Evolutionary conservation across 495 filamentous ascomycete species (phyloP).

Genomic region (Aspergillus coremiiformis): DNA sequence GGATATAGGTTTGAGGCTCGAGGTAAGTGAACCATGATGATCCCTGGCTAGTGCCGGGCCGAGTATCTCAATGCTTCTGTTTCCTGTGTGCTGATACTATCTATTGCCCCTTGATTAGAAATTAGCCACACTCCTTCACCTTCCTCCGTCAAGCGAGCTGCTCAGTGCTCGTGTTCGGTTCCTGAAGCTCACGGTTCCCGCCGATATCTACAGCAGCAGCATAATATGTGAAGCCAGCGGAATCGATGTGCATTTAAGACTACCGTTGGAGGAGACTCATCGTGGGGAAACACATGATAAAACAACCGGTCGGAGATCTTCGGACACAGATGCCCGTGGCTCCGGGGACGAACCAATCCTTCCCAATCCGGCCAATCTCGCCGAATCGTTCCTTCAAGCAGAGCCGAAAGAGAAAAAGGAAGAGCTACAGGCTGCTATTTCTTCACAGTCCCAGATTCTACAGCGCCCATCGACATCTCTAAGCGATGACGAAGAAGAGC

Average conservation of each 20-base stretch:
- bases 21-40: slow-evolving; percentile 44
- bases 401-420: slow-evolving; percentile 69
- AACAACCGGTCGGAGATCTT: neutral
- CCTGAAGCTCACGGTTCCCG: slow-evolving; percentile 69
- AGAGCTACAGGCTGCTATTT: slow-evolving; percentile 69
- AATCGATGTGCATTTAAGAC: slow-evolving; percentile 55
- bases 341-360: slow-evolving; percentile 29
- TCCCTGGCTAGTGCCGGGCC: neutral
- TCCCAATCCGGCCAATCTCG: slow-evolving; percentile 75
- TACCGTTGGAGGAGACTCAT: slow-evolving; percentile 28
- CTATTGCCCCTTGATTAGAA: slow-evolving; percentile 44
- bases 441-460: slow-evolving; percentile 50
- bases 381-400: slow-evolving; percentile 77
- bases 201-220: slow-evolving; percentile 71
- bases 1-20: slow-evolving; percentile 68
- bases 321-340: slow-evolving; percentile 5
- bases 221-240: slow-evolving; percentile 73
- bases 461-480: slow-evolving; percentile 40
- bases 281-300: slow-evolving; percentile 5
- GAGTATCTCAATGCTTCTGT: neutral
- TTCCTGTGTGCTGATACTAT: slow-evolving; percentile 12
- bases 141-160: slow-evolving; percentile 62
- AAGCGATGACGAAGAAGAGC: slow-evolving; percentile 56
- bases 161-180: slow-evolving; percentile 60
- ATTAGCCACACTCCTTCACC: slow-evolving; percentile 60